Evolutionary conservation across 2,329 filamentous ascomycete genomes (phyloP).

Genomic region (Aspergillus thermomutatus): DNA sequence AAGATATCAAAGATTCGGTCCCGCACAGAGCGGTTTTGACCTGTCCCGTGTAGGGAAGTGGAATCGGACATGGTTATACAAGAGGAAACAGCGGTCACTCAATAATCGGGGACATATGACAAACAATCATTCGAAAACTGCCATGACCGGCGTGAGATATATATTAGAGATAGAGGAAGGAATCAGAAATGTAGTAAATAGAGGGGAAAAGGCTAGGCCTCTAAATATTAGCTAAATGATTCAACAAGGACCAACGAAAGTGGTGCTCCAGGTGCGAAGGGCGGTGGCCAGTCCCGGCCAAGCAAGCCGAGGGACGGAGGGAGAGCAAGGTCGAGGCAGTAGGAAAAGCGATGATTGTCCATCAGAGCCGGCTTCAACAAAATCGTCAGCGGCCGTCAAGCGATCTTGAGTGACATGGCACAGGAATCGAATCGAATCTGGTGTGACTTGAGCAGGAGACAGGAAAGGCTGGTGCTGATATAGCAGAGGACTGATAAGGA

Average conservation of each 20-base stretch:
- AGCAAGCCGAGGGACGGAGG: slow-evolving; percentile 16
- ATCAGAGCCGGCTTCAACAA: not conserved
- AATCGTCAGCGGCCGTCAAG: not conserved
- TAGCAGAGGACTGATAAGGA: not conserved
- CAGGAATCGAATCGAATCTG: no score
- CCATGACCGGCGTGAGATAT: not conserved
- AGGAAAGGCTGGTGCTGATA: no score
- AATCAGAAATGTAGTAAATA: not conserved
- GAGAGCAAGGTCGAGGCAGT: not conserved
- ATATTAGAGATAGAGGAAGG: not conserved
- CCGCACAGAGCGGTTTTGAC: slow-evolving; percentile 27
- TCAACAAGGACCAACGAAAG: slow-evolving; percentile 5
- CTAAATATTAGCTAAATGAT: slow-evolving; percentile 3
- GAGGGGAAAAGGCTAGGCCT: not conserved
- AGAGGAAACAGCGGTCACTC: not conserved
- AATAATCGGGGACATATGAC: slow-evolving; percentile 1
- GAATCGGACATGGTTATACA: slow-evolving; percentile 26
- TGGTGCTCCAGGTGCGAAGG: slow-evolving; percentile 14
- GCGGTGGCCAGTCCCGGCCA: slow-evolving; percentile 19
- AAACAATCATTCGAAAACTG: slow-evolving; percentile 5
- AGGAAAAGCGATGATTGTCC: not conserved
- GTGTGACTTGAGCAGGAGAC: no score
- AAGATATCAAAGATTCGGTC: slow-evolving; percentile 32
- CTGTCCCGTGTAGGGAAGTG: slow-evolving; percentile 19
- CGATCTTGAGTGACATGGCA: not conserved